Evolutionary conservation across 2,329 filamentous ascomycete genomes (phyloP).

Genomic region (Pleomassaria siparia): DNA sequence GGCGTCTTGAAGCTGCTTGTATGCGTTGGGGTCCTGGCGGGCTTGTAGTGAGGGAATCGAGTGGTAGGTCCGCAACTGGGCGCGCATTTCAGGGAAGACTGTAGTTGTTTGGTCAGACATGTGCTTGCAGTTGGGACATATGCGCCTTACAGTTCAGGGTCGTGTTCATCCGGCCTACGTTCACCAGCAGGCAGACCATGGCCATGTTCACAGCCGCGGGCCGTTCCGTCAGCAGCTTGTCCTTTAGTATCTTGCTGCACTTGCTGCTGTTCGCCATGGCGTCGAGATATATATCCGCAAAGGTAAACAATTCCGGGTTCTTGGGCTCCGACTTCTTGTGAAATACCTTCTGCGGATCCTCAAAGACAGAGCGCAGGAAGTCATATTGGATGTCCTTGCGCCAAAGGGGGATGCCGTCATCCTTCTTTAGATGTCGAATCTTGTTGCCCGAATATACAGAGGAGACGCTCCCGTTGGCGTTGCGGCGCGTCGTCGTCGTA

Average conservation of each 20-base stretch:
- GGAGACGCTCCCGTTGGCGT: constrained; percentile 65
- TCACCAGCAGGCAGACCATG: constrained; percentile 97
- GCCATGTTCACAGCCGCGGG: constrained; percentile 96
- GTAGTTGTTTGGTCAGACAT: constrained; percentile 23
- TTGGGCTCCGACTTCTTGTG: constrained; percentile 87
- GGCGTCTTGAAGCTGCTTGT: constrained; percentile 97
- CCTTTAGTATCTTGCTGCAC: constrained; percentile 96
- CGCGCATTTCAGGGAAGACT: constrained; percentile 99
- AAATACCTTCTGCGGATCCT: constrained; percentile 75
- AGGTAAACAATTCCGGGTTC: constrained; percentile 58
- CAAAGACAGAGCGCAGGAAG: constrained; percentile 78
- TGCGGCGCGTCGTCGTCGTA: constrained; percentile 57
- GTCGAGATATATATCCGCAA: constrained; percentile 96
- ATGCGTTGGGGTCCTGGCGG: constrained; percentile 90
- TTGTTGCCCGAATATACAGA: constrained; percentile 72
- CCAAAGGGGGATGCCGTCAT: constrained; percentile 85
- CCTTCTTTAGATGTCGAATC: constrained; percentile 83
- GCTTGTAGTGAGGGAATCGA: constrained; percentile 96
- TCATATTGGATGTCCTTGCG: constrained; percentile 86
- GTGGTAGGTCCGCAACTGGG: constrained; percentile 95
- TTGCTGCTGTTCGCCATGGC: constrained; percentile 99
- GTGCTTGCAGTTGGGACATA: not conserved
- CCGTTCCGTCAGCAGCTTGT: constrained; percentile 90
- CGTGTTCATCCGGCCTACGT: constrained; percentile 98
- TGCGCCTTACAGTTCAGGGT: constrained; percentile 84